Conservation (phyloP, 169 alveolate species). For the Plasmodium vivax region DNA sequence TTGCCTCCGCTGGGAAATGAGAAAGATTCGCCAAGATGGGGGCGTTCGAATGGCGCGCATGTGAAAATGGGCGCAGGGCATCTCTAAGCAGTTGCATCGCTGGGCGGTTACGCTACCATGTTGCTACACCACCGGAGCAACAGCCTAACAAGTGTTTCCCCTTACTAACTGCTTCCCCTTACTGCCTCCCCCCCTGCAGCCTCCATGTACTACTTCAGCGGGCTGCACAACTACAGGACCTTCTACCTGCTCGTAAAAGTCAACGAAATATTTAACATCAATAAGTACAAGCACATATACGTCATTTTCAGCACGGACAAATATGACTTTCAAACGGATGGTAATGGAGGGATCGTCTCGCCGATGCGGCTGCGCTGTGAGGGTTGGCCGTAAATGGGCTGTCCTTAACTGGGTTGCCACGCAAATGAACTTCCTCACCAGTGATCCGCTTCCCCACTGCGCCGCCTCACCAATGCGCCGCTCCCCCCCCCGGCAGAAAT, state of each 20-base stretch:
- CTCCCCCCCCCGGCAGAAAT: constrained; percentile 34
- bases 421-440: background rate
- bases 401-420: background rate
- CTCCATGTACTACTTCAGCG: constrained; percentile 74
- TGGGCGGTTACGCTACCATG: background rate
- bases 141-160: background rate
- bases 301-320: constrained; percentile 68
- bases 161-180: background rate
- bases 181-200: constrained; percentile 19
- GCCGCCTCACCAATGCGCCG: background rate
- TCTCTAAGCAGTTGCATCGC: background rate
- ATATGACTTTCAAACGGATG: constrained; percentile 71
- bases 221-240: constrained; percentile 66
- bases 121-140: background rate
- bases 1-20: background rate
- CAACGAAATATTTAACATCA: constrained; percentile 71
- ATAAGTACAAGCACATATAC: constrained; percentile 68
- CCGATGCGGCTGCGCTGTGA: background rate
- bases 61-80: background rate
- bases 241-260: constrained; percentile 52
- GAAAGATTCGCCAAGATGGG: background rate
- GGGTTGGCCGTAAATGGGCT: background rate
- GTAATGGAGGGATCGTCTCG: constrained; percentile 6
- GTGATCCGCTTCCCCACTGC: background rate
- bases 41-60: background rate